Percentiles rank a stretch among this genome's conserved stretches.
Evolutionary conservation across 495 filamentous ascomycete genomes (phyloP).

Genomic region (Xylaria curta): DNA sequence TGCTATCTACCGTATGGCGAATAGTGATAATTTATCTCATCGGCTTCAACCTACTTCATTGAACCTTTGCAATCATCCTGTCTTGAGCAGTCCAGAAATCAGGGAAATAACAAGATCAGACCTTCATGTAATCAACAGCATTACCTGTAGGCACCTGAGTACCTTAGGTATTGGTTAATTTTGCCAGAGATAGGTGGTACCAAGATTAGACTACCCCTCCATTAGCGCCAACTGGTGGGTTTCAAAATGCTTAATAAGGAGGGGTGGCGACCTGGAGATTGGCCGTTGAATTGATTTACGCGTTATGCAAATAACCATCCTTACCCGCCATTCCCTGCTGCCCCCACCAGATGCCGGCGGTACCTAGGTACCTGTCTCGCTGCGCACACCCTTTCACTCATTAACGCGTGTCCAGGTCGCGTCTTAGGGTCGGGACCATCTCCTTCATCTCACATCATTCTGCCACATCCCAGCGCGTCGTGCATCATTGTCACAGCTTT

Average conservation of each 20-base stretch:
- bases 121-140: no score
- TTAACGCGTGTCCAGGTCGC: constrained; percentile 22
- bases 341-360: not conserved
- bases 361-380: not conserved
- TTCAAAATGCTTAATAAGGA: constrained; percentile 16
- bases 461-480: constrained; percentile 5
- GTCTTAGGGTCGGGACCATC: constrained; percentile 7
- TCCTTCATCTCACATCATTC: constrained; percentile 11
- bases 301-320: constrained; percentile 13
- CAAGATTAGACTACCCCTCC: constrained; percentile 13
- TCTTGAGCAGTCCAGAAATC: not conserved
- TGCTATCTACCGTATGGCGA: constrained; percentile 60
- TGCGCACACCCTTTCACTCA: constrained; percentile 6
- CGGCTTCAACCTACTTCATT: constrained; percentile 73
- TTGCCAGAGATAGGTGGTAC: constrained; percentile 13
- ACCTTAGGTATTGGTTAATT: not conserved
- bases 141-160: no score
- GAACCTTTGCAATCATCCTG: constrained; percentile 50
- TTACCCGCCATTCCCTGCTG: not conserved
- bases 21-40: constrained; percentile 69
- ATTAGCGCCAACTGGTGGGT: constrained; percentile 17
- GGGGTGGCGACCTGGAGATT: constrained; percentile 3
- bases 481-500: not conserved
- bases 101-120: not conserved
- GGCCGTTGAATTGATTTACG: not conserved